Base-by-base conservation (phyloP, 306 rosid genomes). In the Malus sylvestris region DNA sequence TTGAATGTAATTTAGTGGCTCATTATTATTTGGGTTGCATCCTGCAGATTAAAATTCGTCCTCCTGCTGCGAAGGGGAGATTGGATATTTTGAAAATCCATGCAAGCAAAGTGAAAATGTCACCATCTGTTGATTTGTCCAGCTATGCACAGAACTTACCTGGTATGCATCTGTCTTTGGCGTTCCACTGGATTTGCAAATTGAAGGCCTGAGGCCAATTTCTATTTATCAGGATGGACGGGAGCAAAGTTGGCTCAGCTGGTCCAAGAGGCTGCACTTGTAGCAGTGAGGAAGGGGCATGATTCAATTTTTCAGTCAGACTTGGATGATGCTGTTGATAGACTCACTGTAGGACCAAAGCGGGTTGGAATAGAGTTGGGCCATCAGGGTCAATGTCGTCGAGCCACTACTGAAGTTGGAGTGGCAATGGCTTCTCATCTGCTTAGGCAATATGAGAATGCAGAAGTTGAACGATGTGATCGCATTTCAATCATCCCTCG, bases 191-290 rank as follows among this genome's bases (percentile, higher is more conserved):
- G 57, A 52, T 58, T 74, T 79, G 10, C 70, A 63, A 51, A 33
- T 77, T 80, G 64, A 68, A 70, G 83, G 63, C 61, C 77, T 82
- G 69, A 87, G 80, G 25, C 61, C 49, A 64, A 71, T 20, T 55
- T 66, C 76, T 76, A 69, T 72, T 81, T 80, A 73, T 70, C 79
- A 95, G 99, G 99, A 81, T 95, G 99, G 99, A 81, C 86, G 74
- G 99, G 97, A 81, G 99, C 97, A 76, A 92, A 77, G 81, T 82
- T 95, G 86, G 97, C 99, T 72, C 99, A 95, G 83, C 81, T 95
- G 79, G 88, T 95, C 78, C 99, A 92, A 84, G 97, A 90, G 90
- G 97, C 99, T 71, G 99, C 99, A 74, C 97, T 95, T 81, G 97
- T 95, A 72, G 99, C 99, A 35, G 97, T 95, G 45, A 89, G 99